Evolutionary conservation across 2,329 filamentous ascomycete species (phyloP), one percentile per base, ranked within the genome.

Genomic region (Ascocoryne sarcoides): DNA sequence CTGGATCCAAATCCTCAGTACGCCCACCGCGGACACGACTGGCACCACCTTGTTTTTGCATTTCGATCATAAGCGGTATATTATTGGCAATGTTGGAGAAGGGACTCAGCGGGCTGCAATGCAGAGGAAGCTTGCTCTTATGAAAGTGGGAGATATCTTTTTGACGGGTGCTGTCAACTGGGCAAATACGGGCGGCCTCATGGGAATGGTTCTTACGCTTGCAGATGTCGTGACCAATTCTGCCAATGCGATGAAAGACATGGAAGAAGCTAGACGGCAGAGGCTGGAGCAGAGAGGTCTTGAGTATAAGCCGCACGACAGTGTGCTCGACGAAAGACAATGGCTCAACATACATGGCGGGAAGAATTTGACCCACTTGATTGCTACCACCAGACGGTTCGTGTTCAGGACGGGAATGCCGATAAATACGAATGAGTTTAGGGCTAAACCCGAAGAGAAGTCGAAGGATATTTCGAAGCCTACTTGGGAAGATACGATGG

Each of bases 1-100:
- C n/a, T n/a, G n/a, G 54, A 69, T 89, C 42, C 81, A 93, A 60
- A 65, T 96, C 53, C 62, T 90, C 46, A 83, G 81, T 14, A 84
- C 83, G 44, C 90, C 90, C 10, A 92, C 90, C 50, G 82, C 82
- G 44, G 92, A 98, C 63, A 95, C 88, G 15, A 76, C 81, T 1
- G 90, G 90, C 39, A 85, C 86, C 2, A 75, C 76, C 36, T 61
- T 96, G 21, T 60, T 87, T 28, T 68, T 98, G 5, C 80, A 90
- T 58, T 89, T 88, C 56, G 84, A 90, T 53, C 75, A 79, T 54
- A 81, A 82, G 53, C 75, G 85, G 42, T 98, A 98, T 62, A 52
- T 95, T 12, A 83, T 98, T 56, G 92, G 92, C 15, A 81, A 83
- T 54, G 61, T 90, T 12, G 67, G 79, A 8, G 92, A 98, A 62